A percentile compares a stretch with the other conserved stretches of the same genome.
Conservation (phyloP, 169 alveolate species). For the Amoebophrya sp. region DNA sequence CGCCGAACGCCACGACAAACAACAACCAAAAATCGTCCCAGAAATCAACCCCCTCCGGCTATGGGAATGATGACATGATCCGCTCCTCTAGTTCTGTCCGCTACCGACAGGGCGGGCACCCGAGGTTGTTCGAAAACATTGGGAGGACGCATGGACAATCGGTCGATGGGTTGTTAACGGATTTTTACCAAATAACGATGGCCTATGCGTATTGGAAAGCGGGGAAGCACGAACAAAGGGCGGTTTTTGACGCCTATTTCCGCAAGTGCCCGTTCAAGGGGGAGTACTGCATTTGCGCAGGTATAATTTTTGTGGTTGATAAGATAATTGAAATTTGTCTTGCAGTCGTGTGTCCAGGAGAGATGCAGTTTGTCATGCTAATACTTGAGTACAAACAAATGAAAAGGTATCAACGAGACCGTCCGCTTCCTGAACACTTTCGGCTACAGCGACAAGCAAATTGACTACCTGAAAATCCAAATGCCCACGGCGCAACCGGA, state of each 20-base stretch:
- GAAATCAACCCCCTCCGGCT: too few species aligned
- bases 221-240: constrained; percentile 60
- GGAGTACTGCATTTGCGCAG: constrained; percentile 65
- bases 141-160: not conserved
- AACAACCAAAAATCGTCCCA: too few species aligned
- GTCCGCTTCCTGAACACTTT: constrained; percentile 58
- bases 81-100: too few species aligned
- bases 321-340: not conserved
- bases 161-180: constrained; percentile 37
- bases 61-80: too few species aligned
- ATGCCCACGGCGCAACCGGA: constrained; percentile 58
- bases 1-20: too few species aligned
- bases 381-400: constrained; percentile 36
- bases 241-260: constrained; percentile 73
- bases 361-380: constrained; percentile 25
- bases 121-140: too few species aligned
- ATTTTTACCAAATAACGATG: constrained; percentile 50
- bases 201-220: constrained; percentile 50
- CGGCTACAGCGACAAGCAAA: constrained; percentile 63
- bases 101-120: too few species aligned
- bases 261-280: constrained; percentile 82
- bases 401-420: constrained; percentile 60
- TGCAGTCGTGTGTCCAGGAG: too few species aligned
- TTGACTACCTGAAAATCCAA: constrained; percentile 54
- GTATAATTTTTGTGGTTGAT: constrained; percentile 20